Evolutionary conservation across 2,329 filamentous ascomycete genomes (phyloP).

Genomic region (Coniosporium tulheliwenetii): DNA sequence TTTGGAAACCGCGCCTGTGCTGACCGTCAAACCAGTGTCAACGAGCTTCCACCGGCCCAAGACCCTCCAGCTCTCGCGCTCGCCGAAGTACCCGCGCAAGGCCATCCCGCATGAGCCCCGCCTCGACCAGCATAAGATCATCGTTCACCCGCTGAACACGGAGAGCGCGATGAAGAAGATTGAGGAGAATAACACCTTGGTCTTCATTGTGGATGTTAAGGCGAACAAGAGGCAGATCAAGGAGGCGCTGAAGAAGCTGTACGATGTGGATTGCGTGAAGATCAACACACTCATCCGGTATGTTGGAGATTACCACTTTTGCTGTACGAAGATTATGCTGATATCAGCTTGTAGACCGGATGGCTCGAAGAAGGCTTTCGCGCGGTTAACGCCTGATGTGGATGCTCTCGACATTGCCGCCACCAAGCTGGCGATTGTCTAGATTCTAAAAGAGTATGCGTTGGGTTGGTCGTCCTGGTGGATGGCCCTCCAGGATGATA

Average conservation of each 20-base stretch:
- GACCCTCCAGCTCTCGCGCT: slow-evolving; percentile 80
- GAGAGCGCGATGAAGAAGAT: slow-evolving; percentile 99
- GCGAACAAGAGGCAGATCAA: slow-evolving; percentile 99
- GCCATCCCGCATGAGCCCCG: slow-evolving; percentile 77
- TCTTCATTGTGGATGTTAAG: slow-evolving; percentile 40
- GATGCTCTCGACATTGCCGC: slow-evolving; percentile 98
- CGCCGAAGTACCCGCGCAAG: slow-evolving; percentile 94
- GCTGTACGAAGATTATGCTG: slow-evolving; percentile 3
- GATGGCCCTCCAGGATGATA: slow-evolving; percentile 21
- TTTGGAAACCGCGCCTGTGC: slow-evolving; percentile 1
- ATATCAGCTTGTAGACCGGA: slow-evolving; percentile 49
- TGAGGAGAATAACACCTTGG: slow-evolving; percentile 98
- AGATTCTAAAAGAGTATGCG: slow-evolving; percentile 29
- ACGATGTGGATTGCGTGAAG: slow-evolving; percentile 96
- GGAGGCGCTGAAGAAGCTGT: slow-evolving; percentile 94
- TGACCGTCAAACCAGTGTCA: slow-evolving; percentile 28
- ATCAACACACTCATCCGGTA: slow-evolving; percentile 99
- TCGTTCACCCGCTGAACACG: slow-evolving; percentile 97
- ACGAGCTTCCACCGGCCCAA: slow-evolving; percentile 97
- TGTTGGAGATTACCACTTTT: slow-evolving; percentile 12
- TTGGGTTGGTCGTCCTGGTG: slow-evolving; percentile 27
- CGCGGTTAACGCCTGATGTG: slow-evolving; percentile 86
- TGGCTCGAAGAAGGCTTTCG: slow-evolving; percentile 97
- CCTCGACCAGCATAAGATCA: slow-evolving; percentile 94
- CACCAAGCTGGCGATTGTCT: slow-evolving; percentile 97